phyloP scores from a whole-genome alignment of 2,329 filamentous ascomycete genomes.

The Ascochyta viciae-villosae region DNA sequence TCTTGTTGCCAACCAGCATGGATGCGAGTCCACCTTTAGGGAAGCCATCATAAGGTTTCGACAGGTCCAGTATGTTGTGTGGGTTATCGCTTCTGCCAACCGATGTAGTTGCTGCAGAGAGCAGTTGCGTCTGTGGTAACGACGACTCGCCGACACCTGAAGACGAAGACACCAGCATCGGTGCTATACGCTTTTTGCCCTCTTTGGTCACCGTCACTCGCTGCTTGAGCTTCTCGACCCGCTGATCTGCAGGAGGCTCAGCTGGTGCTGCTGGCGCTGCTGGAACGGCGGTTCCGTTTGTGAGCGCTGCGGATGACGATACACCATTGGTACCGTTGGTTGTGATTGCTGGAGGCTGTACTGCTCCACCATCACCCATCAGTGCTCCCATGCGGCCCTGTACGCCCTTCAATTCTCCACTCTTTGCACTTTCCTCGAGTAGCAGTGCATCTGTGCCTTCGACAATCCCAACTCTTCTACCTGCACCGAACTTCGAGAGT shows the following conservation, averaged over 20 bases:
- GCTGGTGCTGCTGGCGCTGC: conserved; percentile 39
- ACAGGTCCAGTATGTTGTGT: conserved; percentile 85
- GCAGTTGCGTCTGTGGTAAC: conserved; percentile 84
- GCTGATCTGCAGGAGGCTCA: conserved; percentile 57
- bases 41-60: conserved; percentile 90
- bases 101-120: conserved; percentile 73
- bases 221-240: conserved; percentile 78
- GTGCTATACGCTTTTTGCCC: conserved; percentile 93
- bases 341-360: conserved; percentile 60
- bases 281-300: conserved; percentile 57
- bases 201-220: conserved; percentile 95
- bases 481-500: conserved; percentile 89
- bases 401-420: conserved; percentile 84
- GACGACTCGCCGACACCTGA: conserved; percentile 88
- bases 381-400: conserved; percentile 98
- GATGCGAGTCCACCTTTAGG: conserved; percentile 87
- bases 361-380: conserved; percentile 77
- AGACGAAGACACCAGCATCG: conserved; percentile 83
- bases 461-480: conserved; percentile 86
- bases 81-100: conserved; percentile 73
- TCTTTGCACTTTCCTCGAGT: conserved; percentile 90
- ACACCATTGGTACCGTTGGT: conserved; percentile 61
- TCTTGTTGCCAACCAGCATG: conserved; percentile 90
- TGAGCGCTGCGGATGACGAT: conserved; percentile 31
- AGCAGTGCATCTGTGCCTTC: conserved; percentile 90